Conservation (phyloP, 768 basidiomycete genomes). For the Leucosporidium scottii region DNA sequence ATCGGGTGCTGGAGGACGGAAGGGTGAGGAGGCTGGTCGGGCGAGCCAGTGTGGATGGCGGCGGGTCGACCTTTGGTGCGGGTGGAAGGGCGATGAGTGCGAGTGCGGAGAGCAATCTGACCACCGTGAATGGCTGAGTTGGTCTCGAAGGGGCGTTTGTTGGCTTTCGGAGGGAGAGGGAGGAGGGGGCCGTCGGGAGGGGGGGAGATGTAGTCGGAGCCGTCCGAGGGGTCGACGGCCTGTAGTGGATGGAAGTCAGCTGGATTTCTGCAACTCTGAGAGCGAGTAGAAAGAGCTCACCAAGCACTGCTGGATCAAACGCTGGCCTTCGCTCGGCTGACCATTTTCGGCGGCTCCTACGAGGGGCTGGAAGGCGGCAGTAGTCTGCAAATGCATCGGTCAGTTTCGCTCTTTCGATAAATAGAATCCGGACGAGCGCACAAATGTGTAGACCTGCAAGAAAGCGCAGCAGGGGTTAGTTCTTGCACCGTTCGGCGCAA, state of each 20-base stretch:
- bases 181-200: constrained; percentile 30
- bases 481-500: too few relatives aligned
- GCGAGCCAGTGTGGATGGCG: constrained; percentile 12
- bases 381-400: constrained; percentile 49
- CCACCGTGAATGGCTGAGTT: constrained; percentile 30
- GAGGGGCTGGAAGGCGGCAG: constrained; percentile 91
- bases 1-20: background rate
- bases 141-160: constrained; percentile 31
- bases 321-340: constrained; percentile 64
- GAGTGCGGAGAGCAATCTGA: constrained; percentile 31
- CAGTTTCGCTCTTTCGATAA: too few relatives aligned
- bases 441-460: constrained; percentile 89
- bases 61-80: constrained; percentile 11
- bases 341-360: constrained; percentile 70
- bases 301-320: constrained; percentile 57
- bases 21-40: background rate
- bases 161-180: constrained; percentile 26
- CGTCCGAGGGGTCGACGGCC: constrained; percentile 21
- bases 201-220: constrained; percentile 29
- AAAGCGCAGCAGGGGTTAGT: background rate
- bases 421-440: too few relatives aligned
- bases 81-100: constrained; percentile 17
- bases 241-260: background rate
- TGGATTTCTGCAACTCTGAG: too few relatives aligned
- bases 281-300: too few relatives aligned